Conservation (phyloP, 768 basidiomycete species). For the Clavulina sp. region DNA sequence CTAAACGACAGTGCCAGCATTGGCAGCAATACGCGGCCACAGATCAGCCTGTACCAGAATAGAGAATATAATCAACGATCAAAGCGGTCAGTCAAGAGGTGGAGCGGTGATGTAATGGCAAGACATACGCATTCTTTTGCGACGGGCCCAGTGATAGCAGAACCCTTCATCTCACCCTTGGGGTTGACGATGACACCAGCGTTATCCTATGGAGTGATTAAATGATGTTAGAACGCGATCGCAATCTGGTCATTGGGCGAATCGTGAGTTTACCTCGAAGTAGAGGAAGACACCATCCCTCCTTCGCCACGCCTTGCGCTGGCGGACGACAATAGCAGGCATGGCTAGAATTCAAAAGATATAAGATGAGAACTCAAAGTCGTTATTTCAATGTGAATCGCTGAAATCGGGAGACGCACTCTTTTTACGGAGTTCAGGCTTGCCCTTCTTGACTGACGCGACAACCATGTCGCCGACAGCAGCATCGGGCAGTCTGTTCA, state of each 20-base stretch:
- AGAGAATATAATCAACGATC: not conserved
- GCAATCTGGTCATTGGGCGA: not conserved
- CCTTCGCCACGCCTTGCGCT: conserved; percentile 97
- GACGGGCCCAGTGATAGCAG: conserved; percentile 88
- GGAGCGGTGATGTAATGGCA: not conserved
- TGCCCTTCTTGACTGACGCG: conserved; percentile 98
- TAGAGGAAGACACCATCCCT: conserved; percentile 98
- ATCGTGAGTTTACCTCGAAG: conserved; percentile 50
- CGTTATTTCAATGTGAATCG: not conserved
- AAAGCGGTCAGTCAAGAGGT: not conserved
- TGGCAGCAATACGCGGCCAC: conserved; percentile 98
- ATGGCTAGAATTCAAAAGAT: conserved; percentile 41
- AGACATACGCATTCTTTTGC: conserved; percentile 95
- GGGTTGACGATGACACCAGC: conserved; percentile 96
- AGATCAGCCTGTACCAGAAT: conserved; percentile 56
- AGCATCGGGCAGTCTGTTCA: conserved; percentile 94
- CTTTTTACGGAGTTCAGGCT: conserved; percentile 99
- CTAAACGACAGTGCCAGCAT: conserved; percentile 96
- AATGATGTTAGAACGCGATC: not conserved
- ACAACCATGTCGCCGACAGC: conserved; percentile 93
- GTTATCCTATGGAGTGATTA: conserved; percentile 42
- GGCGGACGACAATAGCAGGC: conserved; percentile 92
- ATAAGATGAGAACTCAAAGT: not conserved
- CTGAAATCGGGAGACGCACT: conserved; percentile 34
- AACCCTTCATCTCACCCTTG: conserved; percentile 99